phyloP scores from a whole-genome alignment of 768 basidiomycete species.

The Panus rudis region DNA sequence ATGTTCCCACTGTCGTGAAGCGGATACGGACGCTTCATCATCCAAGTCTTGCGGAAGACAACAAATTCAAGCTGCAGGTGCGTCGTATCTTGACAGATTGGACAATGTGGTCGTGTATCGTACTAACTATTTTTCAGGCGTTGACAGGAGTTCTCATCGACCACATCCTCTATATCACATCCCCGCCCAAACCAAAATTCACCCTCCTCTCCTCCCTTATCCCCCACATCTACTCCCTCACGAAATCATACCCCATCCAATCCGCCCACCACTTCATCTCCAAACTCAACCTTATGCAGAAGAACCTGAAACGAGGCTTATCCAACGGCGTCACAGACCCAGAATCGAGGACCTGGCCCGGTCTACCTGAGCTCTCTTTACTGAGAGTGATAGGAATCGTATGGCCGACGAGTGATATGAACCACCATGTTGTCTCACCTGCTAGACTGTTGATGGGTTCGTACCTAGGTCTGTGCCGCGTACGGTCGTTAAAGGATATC shows the following conservation, averaged over 20 bases:
- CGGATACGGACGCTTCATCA: conserved; percentile 89
- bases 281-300: conserved; percentile 88
- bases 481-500: conserved; percentile 69
- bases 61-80: conserved; percentile 90
- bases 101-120: background rate
- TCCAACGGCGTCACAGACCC: conserved; percentile 53
- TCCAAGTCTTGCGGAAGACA: conserved; percentile 84
- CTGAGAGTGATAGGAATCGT: conserved; percentile 72
- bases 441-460: conserved; percentile 84
- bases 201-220: conserved; percentile 56
- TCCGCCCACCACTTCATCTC: conserved; percentile 72
- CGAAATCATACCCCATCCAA: conserved; percentile 73
- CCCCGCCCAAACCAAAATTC: conserved; percentile 55
- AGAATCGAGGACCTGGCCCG: conserved; percentile 83
- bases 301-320: conserved; percentile 83
- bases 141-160: conserved; percentile 79
- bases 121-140: conserved; percentile 35
- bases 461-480: conserved; percentile 79
- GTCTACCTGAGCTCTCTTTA: conserved; percentile 71
- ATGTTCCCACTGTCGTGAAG: conserved; percentile 76
- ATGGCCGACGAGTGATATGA: conserved; percentile 95
- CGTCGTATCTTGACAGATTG: conserved; percentile 13
- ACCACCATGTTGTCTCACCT: conserved; percentile 83
- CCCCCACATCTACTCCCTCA: conserved; percentile 74
- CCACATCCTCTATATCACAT: conserved; percentile 72